Base-by-base conservation (phyloP, 257 asterid genomes). In the Solanum sitiens region DNA sequence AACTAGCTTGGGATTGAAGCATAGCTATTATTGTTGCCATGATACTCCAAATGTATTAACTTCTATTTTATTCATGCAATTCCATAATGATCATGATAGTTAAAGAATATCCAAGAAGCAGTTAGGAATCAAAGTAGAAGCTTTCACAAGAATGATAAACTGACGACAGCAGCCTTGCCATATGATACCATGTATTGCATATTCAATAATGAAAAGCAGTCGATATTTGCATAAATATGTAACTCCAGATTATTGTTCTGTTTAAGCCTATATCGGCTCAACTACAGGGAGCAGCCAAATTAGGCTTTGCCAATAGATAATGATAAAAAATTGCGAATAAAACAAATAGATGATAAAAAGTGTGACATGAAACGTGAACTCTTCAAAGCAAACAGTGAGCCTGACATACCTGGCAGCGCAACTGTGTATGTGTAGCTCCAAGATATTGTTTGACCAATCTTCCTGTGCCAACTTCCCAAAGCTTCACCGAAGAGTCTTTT, bases 381-480 rank as follows among this genome's bases (percentile, higher is more conserved):
- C 73, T 32, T 12, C 75, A 86, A 89, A 84, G 87, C 53, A n/a
- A 33, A 86, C 74, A 20, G 77, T 59, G 56, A 90, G 77, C 83
- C 86, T 56, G 68, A 40, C 23, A 75, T 91, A 95, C 98, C 94
- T 94, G 98, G 95, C 94, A 91, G 79, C 96, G 94, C 88, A 92
- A 74, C 84, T 92, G 95, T 74, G 94, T 90, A 70, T 89, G 97
- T 27, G 92, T 67, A 61, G 95, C 96, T 37, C 98, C 98, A 84
- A 87, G 74, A 90, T 94, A 95, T 88, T 93, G 94, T 91, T 92
- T 92, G 84, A 95, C 95, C 92, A 94, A 86, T 89, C 92, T 92
- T 86, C 98, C 97, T 14, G 95, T 91, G 79, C 95, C 94, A 84
- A 94, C 94, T 80, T 95, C 98, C 98, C 98, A 95, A 39, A 95